Base-by-base conservation (phyloP, 495 filamentous ascomycete genomes). In the Xylaria flabelliformis region DNA sequence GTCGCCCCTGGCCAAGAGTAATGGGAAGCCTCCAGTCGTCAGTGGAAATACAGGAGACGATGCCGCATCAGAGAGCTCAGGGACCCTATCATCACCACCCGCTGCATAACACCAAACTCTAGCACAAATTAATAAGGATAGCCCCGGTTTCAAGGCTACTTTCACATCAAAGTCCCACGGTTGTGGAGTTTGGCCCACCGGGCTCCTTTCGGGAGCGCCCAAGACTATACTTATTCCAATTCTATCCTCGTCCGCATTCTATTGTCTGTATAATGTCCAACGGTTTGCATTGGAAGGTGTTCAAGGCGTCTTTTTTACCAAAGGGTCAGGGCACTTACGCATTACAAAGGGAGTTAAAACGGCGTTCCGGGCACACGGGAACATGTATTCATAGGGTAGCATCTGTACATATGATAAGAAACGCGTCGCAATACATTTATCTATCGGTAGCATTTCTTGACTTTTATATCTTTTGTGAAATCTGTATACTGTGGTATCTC, bases 51-150 rank as follows among this genome's bases (percentile, higher is more conserved):
- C 66, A 19, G 65, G 70, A 17, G 75, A 79, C 32, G 84, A 86
- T n/a, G 74, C 77, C 34, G 83, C 85, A 75, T 85, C 83, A 15
- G 85, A 86, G 73, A 86, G 84, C 29, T 85, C 84, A 13, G 85
- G 82, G 1, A 87, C 84, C 1, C 68, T 87, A 34, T 87, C 85
- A 0, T 86, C 85, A 13, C 85, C 85, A 7, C 85, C 85, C 15
- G 66, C 75, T 46, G 77, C 77, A 74, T 79, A 68, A 71, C 68
- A 46, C 58, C 10, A 67, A 58, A 8, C 17, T 55, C 73, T 64
- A 39, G 21, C 21, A 59, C 24, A 39, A 51, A 51, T 24, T 46
- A 32, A 53, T 56, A 41, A 67, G 50, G 12, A 21, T 51, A 10
- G 46, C 44, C 17, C 46, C 32, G 44, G 24, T 29, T 15, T 36